Base-by-base conservation (phyloP, 129 eudicot species). In the Ambrosia artemisiifolia region DNA sequence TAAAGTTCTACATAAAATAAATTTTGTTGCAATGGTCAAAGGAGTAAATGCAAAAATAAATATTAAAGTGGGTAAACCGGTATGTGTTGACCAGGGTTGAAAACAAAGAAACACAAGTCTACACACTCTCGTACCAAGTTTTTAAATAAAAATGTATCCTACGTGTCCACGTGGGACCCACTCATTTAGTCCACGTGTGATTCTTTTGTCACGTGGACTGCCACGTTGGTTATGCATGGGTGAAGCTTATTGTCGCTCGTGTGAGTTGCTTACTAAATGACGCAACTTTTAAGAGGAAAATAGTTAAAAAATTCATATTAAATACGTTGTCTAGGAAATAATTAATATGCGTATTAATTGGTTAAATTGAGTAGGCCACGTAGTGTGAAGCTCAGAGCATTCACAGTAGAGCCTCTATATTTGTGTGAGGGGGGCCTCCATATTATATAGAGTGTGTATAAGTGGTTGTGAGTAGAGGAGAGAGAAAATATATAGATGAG, bases 161-260 rank as follows among this genome's bases (percentile, higher is more conserved):
- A 42, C 3, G 40, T 71, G 79, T 54, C 2, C 34, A 40, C 13
- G 40, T 30, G 64, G 79, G 73, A 11, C 79, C 79, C 66, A 75
- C 5, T 12, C 48, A 11, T 8, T 34, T 53, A 18, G 11, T 66
- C 73, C 73, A 54, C 57, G 57, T 75, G 44, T 32, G 16, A 17
- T 54, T 28, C 28, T 54, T 16, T 0, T 75, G 46, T 57, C 79
- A 54, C 2, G 28, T 75, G 10, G 3, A 32, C 59, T 53, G 57
- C 11, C 79, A 75, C 59, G 32, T 6, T 5, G 53, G 34, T 9
- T 34, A 19, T 2, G 34, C 34, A 20, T 1, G 34, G 19, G 63
- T 56, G 35, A 24, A 20, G 14, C 63, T 18, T 11, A 10, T 3
- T 18, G 12, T 53, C 60, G 30, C 60, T 17, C 60, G 30, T 53